phyloP scores from a whole-genome alignment of 2,329 filamentous ascomycete species.

The Phyllosticta citribraziliensis region DNA sequence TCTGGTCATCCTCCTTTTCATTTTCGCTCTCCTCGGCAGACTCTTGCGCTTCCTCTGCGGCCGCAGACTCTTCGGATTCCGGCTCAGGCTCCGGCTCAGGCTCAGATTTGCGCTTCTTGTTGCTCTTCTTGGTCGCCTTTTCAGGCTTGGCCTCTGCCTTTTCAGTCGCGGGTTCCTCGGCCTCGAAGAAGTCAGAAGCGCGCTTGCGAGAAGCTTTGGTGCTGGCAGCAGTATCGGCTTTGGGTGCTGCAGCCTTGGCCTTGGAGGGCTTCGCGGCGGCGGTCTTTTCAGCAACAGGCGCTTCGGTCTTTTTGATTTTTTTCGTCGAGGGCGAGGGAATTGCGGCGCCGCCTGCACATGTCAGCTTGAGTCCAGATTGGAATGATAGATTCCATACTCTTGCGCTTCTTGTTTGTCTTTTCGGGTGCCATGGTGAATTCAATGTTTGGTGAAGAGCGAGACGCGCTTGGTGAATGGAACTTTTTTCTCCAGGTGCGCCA shows the following conservation, averaged over 20 bases:
- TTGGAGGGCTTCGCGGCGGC: conserved; percentile 1
- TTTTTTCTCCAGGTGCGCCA: conserved; percentile 16
- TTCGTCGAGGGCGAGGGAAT: conserved; percentile 27
- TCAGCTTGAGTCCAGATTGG: conserved; percentile 11
- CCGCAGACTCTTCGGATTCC: not conserved
- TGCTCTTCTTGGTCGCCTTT: conserved; percentile 14
- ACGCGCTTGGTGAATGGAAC: not conserved
- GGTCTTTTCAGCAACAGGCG: not conserved
- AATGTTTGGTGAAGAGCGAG: conserved; percentile 12
- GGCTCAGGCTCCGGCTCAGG: conserved; percentile 1
- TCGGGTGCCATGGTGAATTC: conserved; percentile 42
- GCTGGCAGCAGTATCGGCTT: conserved; percentile 15
- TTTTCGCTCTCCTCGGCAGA: conserved; percentile 18
- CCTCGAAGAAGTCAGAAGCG: conserved; percentile 26
- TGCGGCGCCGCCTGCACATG: conserved; percentile 23
- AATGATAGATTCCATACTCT: conserved; percentile 29
- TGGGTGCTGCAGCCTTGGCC: conserved; percentile 11
- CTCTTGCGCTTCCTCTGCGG: conserved; percentile 12
- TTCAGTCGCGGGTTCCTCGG: conserved; percentile 8
- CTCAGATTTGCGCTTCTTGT: conserved; percentile 10
- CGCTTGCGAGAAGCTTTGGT: conserved; percentile 25
- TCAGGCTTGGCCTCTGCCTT: conserved; percentile 13
- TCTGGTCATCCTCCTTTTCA: conserved; percentile 36
- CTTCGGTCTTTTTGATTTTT: conserved; percentile 28
- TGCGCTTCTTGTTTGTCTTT: conserved; percentile 47